Evolutionary conservation across 1,284 basidiomycete genomes (phyloP), one percentile per base, ranked within the genome.

Genomic region (Ustilago bromivora): DNA sequence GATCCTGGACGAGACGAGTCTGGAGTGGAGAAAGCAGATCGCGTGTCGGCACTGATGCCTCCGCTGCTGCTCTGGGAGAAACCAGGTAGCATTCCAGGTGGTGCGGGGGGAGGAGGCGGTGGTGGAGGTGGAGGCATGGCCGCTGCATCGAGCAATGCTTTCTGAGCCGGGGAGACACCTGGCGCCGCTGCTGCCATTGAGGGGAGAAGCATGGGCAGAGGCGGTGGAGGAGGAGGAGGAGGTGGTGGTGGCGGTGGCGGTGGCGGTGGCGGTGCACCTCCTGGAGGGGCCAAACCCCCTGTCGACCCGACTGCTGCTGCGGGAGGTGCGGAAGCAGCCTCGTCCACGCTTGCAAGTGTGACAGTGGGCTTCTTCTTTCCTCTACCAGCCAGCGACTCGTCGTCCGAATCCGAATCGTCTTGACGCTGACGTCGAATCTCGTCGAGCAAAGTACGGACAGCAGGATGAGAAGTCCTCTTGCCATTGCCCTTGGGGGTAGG

Each of bases 391-490:
- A 77, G 38, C 19, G 65, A n/a, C 11, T 77, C 75, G 54, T 77
- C 75, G 46, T 78, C 76, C 17, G 76, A 78, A 38, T 78, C 76
- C 51, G 73, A 76, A 4, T 76, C 74, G 36, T 73, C 73, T n/a
- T 70, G 63, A 11, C 77, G 77, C 61, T 79, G 66, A 40, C 75
- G 78, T 49, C 79, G 70, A 19, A 82, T 82, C 63, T 82, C 79
- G 61, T 82, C 81, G 28, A 82, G 71, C 56, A 82, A 59, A 34
- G 81, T 71, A 12, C 65, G 65, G 15, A 73, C 71, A 15, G 78
- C 76, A 51, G 66, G 75, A 58, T 77, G 67, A 19, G 66, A 74
- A 23, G 69, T 76, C 23, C 71, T 76, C 67, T 71, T 76, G 23
- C 10, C 28, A 3, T 41, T 58, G 2, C 19, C 69, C 11, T 61